Conservation (phyloP, 148 eudicot genomes). For the Persicaria maculosa region DNA sequence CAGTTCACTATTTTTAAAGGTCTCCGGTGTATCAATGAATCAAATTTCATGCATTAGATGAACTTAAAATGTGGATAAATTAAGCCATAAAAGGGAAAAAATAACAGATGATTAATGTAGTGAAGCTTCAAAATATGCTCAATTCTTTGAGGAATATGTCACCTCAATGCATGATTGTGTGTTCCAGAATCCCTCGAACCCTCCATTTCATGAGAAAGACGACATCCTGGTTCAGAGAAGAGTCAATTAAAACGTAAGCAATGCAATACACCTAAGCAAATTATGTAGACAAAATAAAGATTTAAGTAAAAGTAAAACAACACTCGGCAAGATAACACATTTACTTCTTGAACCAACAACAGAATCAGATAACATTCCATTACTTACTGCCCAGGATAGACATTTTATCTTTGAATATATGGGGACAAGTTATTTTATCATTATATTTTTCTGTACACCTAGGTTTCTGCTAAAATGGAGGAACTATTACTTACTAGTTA, state of each 20-base stretch:
- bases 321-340: neutral
- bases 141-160: neutral
- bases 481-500: too few relatives aligned
- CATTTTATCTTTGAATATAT: too few relatives aligned
- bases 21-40: neutral
- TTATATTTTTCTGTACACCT: neutral
- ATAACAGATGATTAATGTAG: neutral
- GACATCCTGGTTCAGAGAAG: neutral
- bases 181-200: neutral
- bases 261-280: neutral
- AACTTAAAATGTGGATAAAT: too few relatives aligned
- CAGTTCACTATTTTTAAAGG: neutral
- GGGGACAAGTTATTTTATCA: too few relatives aligned
- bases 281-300: neutral
- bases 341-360: neutral
- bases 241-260: neutral
- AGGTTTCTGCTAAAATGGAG: neutral
- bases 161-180: neutral
- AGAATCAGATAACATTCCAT: neutral
- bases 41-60: too few relatives aligned
- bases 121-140: neutral
- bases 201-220: neutral
- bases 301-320: neutral
- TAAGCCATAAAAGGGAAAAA: neutral
- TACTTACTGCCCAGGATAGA: neutral